Evolutionary conservation across 2,329 filamentous ascomycete genomes (phyloP).

Genomic region (Talaromyces sp.): DNA sequence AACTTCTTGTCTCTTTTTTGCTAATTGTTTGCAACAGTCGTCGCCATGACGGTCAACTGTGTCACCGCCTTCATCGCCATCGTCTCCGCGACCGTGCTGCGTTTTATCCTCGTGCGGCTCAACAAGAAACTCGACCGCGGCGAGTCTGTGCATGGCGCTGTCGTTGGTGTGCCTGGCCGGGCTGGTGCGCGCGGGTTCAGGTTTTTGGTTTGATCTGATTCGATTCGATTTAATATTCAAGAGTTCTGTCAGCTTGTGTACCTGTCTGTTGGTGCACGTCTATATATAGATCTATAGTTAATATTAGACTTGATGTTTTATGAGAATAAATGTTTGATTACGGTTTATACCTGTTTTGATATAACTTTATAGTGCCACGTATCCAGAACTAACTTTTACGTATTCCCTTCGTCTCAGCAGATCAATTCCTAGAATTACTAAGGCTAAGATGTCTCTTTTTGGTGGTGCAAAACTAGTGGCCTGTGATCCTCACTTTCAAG

Average conservation of each 20-base stretch:
- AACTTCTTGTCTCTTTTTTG: slow-evolving; percentile 29
- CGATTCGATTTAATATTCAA: no score
- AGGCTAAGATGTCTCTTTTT: neutral
- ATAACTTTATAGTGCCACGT: no score
- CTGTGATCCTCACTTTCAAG: neutral
- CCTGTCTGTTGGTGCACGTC: neutral
- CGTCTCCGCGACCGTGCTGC: slow-evolving; percentile 56
- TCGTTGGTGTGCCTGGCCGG: slow-evolving; percentile 5
- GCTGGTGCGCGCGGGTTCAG: slow-evolving; percentile 5
- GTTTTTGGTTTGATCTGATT: slow-evolving; percentile 2
- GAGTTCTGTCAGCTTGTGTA: neutral
- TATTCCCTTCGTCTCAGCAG: neutral
- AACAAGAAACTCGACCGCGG: slow-evolving; percentile 63
- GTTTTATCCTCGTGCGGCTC: slow-evolving; percentile 59
- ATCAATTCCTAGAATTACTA: neutral
- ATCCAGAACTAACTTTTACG: no score
- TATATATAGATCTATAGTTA: neutral
- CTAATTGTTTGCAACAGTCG: slow-evolving; percentile 28
- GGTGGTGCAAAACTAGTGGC: neutral
- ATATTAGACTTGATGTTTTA: neutral
- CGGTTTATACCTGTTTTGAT: neutral
- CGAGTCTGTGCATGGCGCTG: slow-evolving; percentile 1
- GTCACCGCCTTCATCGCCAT: slow-evolving; percentile 62
- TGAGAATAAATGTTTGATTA: neutral
- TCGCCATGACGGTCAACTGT: slow-evolving; percentile 66